phyloP scores from a whole-genome alignment of 768 basidiomycete species.

The Boletus edulis region DNA sequence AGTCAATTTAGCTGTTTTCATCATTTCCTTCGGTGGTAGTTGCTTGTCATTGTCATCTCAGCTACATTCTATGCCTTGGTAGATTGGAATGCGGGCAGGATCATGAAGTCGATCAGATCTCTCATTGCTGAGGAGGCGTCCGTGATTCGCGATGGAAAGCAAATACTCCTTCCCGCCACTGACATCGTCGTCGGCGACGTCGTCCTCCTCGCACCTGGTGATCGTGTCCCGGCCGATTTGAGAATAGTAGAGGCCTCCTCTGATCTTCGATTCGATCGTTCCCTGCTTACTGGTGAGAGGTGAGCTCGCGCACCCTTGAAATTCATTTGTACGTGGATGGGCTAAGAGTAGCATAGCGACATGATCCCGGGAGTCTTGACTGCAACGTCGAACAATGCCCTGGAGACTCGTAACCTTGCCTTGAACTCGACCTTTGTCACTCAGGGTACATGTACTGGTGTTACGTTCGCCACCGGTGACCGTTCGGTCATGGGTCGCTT shows the following conservation, averaged over 20 bases:
- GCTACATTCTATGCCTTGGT: constrained; percentile 47
- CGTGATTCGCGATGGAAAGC: constrained; percentile 47
- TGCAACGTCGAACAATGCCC: constrained; percentile 45
- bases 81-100: constrained; percentile 45
- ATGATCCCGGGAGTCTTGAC: constrained; percentile 44
- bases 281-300: constrained; percentile 49
- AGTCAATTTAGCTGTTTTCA: constrained; percentile 4
- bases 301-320: constrained; percentile 3
- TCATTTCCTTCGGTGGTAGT: constrained; percentile 16
- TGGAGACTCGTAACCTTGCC: constrained; percentile 46
- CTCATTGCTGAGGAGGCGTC: constrained; percentile 58
- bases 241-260: constrained; percentile 48
- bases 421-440: constrained; percentile 43
- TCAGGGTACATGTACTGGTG: constrained; percentile 39
- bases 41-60: constrained; percentile 40
- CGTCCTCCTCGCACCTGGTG: constrained; percentile 47
- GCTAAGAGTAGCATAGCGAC: constrained; percentile 28
- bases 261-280: constrained; percentile 50
- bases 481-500: constrained; percentile 49
- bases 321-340: background rate
- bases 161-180: constrained; percentile 45
- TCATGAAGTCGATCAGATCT: constrained; percentile 54
- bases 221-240: constrained; percentile 59
- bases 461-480: constrained; percentile 42
- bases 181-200: constrained; percentile 57